Conservation (phyloP, 2,329 filamentous ascomycete genomes). For the Cladophialophora bantiana region DNA sequence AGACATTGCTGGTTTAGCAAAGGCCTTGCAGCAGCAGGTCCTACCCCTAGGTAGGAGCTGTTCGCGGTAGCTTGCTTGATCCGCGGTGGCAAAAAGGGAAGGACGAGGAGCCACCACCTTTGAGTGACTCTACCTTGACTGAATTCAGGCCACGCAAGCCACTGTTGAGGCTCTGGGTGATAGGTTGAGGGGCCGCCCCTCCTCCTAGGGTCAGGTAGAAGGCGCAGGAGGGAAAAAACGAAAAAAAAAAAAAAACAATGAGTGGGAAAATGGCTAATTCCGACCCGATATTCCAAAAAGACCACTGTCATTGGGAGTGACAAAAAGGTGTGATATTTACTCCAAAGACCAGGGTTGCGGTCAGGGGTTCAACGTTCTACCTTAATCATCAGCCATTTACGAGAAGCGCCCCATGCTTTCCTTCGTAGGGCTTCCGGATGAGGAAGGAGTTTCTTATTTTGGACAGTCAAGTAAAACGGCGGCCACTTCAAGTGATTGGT, state of each 20-base stretch:
- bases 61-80: not conserved
- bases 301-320: not conserved
- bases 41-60: not conserved
- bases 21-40: not conserved
- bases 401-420: not conserved
- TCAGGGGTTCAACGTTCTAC: not conserved
- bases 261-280: not conserved
- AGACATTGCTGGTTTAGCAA: not conserved
- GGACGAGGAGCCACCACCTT: not conserved
- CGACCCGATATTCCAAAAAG: not conserved
- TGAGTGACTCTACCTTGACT: not conserved
- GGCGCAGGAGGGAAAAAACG: not conserved
- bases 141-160: not conserved
- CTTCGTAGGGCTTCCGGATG: not conserved
- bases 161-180: not conserved
- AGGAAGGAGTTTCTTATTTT: not conserved
- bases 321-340: not conserved
- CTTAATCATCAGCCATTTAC: conserved; percentile 5
- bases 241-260: not conserved
- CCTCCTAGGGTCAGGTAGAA: not conserved
- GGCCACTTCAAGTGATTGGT: no score
- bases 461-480: not conserved
- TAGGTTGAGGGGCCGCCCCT: not conserved
- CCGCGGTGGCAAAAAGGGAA: not conserved
- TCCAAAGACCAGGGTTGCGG: not conserved